Evolutionary conservation across 2,329 filamentous ascomycete species (phyloP).

Genomic region (Xylaria sp.): DNA sequence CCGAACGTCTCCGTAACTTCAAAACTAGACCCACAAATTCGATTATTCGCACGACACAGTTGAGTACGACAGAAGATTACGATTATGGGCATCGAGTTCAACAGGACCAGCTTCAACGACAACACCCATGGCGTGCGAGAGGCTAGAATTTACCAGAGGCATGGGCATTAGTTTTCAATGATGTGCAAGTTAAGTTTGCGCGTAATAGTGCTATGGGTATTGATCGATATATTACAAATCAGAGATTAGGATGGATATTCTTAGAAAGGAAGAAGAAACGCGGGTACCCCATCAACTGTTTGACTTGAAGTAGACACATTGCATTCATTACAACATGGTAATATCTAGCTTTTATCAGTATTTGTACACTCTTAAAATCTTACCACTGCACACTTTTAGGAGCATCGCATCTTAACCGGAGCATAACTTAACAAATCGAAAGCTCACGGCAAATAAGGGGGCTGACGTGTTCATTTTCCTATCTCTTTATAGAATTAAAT

Average conservation of each 20-base stretch:
- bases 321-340: background rate
- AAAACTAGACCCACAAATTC: slow-evolving; percentile 28
- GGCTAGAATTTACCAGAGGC: background rate
- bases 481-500: background rate
- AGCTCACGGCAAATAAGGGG: background rate
- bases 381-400: background rate
- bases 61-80: slow-evolving; percentile 36
- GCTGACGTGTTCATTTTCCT: background rate
- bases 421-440: background rate
- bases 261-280: background rate
- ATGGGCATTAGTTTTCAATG: background rate
- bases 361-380: background rate
- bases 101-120: slow-evolving; percentile 30
- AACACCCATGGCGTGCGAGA: slow-evolving; percentile 33
- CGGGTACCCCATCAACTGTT: background rate
- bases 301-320: background rate
- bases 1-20: slow-evolving; percentile 39
- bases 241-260: background rate
- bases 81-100: slow-evolving; percentile 30
- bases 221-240: background rate
- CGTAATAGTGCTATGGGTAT: background rate
- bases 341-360: background rate
- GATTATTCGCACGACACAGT: slow-evolving; percentile 41
- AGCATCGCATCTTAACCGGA: background rate
- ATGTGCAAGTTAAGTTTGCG: background rate